These are phyloP conservation scores for Macrotyloma uniflorum DNA, from an alignment of 306 rosid species.

Conservation along the genomic window DNA sequence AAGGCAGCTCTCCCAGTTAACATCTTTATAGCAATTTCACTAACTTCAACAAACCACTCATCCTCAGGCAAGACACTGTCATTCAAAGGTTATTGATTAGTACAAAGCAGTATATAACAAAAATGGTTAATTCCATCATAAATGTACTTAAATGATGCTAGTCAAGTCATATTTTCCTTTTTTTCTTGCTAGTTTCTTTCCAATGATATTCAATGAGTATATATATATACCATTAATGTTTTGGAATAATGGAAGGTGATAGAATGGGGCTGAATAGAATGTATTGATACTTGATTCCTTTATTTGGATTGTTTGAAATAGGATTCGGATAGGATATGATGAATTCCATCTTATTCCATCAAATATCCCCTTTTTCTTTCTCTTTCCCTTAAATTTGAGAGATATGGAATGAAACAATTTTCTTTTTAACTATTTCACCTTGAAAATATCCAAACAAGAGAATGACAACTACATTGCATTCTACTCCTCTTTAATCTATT, in stretches of 20 bases:
- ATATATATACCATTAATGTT: no score
- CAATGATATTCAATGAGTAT: no score
- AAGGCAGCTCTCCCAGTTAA: slow-evolving; percentile 71
- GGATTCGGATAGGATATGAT: no score
- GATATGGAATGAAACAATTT: background rate
- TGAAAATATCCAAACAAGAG: background rate
- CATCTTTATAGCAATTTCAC: slow-evolving; percentile 83
- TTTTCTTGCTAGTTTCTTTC: no score
- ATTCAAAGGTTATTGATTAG: slow-evolving; percentile 23
- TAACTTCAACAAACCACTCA: slow-evolving; percentile 94
- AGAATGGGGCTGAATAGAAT: no score
- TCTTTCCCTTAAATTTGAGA: background rate
- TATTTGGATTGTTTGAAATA: no score
- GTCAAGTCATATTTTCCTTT: background rate
- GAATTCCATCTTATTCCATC: no score
- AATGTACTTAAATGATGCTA: background rate
- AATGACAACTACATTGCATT: background rate
- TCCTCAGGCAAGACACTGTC: slow-evolving; percentile 82
- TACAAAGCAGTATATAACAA: slow-evolving; percentile 13
- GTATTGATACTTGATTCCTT: no score
- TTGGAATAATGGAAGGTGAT: no score
- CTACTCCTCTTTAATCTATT: background rate
- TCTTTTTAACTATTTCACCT: background rate
- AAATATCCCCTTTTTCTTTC: background rate
- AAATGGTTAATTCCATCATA: background rate